Percentiles rank a stretch among this genome's conserved stretches.
Evolutionary conservation across 805 yeast species (phyloP).

Genomic region (Jamesozyma spencerorum): DNA sequence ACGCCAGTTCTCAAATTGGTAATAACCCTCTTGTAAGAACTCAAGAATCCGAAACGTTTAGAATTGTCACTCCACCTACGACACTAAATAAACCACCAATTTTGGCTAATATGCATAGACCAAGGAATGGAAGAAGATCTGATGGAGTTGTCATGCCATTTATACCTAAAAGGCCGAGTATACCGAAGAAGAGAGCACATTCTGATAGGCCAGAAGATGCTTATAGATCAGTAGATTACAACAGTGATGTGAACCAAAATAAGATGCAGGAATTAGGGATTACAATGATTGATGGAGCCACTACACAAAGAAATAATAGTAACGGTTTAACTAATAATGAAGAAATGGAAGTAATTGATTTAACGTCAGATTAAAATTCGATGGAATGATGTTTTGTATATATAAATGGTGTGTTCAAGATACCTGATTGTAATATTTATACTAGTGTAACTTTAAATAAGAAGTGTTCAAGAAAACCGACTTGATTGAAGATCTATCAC

Average conservation of each 20-base stretch:
- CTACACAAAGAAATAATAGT: background rate
- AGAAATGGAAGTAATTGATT: conserved; percentile 9
- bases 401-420: background rate
- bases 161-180: conserved; percentile 24
- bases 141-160: conserved; percentile 21
- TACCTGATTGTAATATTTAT: background rate
- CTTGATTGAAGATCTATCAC: too few relatives aligned
- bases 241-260: background rate
- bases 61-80: background rate
- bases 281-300: background rate
- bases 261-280: conserved; percentile 1
- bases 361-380: conserved; percentile 9
- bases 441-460: background rate
- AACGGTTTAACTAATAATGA: background rate
- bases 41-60: background rate
- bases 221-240: too few relatives aligned
- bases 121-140: conserved; percentile 3
- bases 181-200: conserved; percentile 25
- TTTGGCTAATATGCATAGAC: background rate
- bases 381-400: background rate
- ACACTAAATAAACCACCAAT: background rate
- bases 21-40: too few relatives aligned
- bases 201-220: background rate
- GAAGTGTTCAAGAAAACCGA: too few relatives aligned
- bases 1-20: too few relatives aligned